These are phyloP conservation scores for Harringtonia lauricola DNA, from an alignment of 2,329 filamentous ascomycete genomes.

Conservation along the genomic window DNA sequence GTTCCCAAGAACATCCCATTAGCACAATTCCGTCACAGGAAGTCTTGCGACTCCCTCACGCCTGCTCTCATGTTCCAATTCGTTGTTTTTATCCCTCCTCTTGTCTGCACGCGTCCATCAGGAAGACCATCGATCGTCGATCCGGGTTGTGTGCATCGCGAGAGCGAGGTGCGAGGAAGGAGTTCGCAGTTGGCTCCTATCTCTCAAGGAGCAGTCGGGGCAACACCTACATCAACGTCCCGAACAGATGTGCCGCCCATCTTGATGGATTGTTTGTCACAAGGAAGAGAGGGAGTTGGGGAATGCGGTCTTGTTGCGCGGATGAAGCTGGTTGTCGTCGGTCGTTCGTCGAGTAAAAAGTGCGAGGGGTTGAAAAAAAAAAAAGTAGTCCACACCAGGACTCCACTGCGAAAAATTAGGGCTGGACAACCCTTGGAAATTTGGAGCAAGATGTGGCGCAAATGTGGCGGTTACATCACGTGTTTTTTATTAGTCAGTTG, in stretches of 20 bases:
- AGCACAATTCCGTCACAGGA: conserved; percentile 64
- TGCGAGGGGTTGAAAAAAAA: conserved; percentile 3
- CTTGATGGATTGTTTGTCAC: conserved; percentile 27
- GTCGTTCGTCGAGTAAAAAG: neutral
- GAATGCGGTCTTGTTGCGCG: conserved; percentile 1
- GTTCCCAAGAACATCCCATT: conserved; percentile 32
- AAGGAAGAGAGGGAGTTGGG: neutral
- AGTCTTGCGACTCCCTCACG: conserved; percentile 61
- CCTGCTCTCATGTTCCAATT: conserved; percentile 43
- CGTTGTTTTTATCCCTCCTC: conserved; percentile 1
- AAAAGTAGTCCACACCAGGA: neutral
- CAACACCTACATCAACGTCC: conserved; percentile 68
- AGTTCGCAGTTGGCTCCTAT: conserved; percentile 1
- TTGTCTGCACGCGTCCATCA: conserved; percentile 7
- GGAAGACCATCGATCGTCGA: neutral
- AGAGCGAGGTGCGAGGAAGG: too few species aligned
- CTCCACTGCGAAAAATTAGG: neutral
- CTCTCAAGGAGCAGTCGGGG: conserved; percentile 10
- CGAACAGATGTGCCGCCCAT: conserved; percentile 75
- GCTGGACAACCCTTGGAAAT: conserved; percentile 1
- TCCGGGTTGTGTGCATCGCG: conserved; percentile 3
- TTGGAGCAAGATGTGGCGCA: neutral
- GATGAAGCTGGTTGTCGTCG: conserved; percentile 6
- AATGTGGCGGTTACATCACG: neutral
- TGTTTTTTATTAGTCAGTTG: neutral